A percentile compares a stretch with the other conserved stretches of the same genome.
Conservation (phyloP, 1,284 basidiomycete species). For the Neonothopanus nambi region DNA sequence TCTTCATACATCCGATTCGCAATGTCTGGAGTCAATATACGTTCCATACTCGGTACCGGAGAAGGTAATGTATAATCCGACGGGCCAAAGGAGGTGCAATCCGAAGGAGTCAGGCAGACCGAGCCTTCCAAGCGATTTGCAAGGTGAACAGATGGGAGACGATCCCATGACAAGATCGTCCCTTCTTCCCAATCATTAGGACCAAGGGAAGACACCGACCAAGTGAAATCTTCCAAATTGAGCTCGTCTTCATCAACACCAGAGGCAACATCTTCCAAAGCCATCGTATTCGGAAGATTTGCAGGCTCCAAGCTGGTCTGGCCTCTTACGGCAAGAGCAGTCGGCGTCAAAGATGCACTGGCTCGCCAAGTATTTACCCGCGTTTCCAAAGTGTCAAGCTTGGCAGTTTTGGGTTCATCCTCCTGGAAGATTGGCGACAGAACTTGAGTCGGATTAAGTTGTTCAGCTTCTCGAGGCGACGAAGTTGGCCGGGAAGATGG, state of each 20-base stretch:
- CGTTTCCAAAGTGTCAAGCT: constrained; percentile 45
- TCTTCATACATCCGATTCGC: constrained; percentile 38
- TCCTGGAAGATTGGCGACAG: constrained; percentile 65
- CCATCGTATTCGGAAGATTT: constrained; percentile 50
- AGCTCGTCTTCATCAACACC: constrained; percentile 37
- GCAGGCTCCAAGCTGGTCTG: constrained; percentile 54
- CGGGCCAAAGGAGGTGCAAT: constrained; percentile 50
- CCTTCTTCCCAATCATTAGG: constrained; percentile 48
- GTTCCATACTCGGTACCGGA: constrained; percentile 19
- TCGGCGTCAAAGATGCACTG: constrained; percentile 49
- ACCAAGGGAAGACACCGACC: constrained; percentile 69
- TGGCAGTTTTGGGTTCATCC: constrained; percentile 53
- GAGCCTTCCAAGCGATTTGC: constrained; percentile 56
- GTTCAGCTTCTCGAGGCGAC: constrained; percentile 30
- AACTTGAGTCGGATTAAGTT: constrained; percentile 29
- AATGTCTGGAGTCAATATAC: constrained; percentile 33
- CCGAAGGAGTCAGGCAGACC: constrained; percentile 56
- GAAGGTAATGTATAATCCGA: constrained; percentile 35
- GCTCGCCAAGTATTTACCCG: constrained; percentile 68
- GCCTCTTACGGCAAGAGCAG: constrained; percentile 49
- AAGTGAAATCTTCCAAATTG: constrained; percentile 64
- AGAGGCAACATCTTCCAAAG: constrained; percentile 33
- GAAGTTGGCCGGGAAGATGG: constrained; percentile 24
- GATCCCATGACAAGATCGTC: constrained; percentile 32
- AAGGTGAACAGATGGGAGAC: constrained; percentile 55